Percentiles rank a stretch among this genome's conserved stretches.
Evolutionary conservation across 2,329 filamentous ascomycete species (phyloP).

Genomic region (Byssochlamys sp.): DNA sequence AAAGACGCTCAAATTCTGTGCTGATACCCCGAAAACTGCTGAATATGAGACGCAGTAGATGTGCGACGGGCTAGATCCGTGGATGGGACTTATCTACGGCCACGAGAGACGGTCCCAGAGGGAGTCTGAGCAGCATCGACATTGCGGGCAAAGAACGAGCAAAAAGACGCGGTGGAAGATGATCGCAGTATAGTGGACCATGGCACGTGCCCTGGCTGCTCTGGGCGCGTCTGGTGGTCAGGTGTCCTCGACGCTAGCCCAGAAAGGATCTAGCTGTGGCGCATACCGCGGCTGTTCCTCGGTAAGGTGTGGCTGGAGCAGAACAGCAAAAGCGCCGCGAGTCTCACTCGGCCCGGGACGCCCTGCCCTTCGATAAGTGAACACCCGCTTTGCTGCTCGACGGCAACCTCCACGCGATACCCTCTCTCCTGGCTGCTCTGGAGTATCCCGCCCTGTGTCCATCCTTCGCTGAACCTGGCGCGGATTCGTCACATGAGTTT

Average conservation of each 20-base stretch:
- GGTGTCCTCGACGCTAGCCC: background rate
- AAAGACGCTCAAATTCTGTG: background rate
- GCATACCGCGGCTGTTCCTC: background rate
- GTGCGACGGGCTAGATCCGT: background rate
- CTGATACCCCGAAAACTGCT: background rate
- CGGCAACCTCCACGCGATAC: background rate
- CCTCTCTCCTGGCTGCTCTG: background rate
- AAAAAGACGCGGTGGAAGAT: background rate
- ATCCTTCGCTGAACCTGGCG: background rate
- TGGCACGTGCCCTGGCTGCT: background rate
- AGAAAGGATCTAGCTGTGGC: background rate
- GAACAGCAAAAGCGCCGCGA: slow-evolving; percentile 2
- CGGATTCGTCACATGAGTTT: background rate
- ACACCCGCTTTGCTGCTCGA: background rate
- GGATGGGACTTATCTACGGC: background rate
- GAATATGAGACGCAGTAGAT: background rate
- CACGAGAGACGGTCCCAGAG: background rate
- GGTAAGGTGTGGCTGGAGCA: background rate
- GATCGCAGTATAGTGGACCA: background rate
- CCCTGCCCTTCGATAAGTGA: background rate
- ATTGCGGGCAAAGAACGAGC: background rate
- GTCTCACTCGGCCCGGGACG: slow-evolving; percentile 1
- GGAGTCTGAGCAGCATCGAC: background rate
- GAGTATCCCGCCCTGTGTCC: background rate
- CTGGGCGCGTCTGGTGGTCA: background rate